Percentiles rank a stretch among this genome's conserved stretches.
phyloP scores from a whole-genome alignment of 306 rosid species.

The Amphicarpaea edgeworthii region DNA sequence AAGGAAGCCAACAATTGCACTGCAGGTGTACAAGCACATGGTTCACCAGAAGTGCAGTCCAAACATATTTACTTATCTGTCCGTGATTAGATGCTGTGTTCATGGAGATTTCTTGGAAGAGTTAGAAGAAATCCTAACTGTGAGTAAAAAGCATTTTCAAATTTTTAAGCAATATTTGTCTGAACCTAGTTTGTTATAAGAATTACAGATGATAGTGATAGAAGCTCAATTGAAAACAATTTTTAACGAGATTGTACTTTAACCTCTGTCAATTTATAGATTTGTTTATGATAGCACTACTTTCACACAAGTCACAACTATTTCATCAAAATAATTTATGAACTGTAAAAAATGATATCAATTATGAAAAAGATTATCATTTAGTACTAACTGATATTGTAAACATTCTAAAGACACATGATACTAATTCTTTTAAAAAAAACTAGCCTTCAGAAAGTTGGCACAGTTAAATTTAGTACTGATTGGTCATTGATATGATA shows the following conservation, averaged over 20 bases:
- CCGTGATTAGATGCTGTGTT: slow-evolving; percentile 73
- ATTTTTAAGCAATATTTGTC: slow-evolving; percentile 29
- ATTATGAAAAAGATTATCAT: neutral
- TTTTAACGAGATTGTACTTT: neutral
- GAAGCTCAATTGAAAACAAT: slow-evolving; percentile 12
- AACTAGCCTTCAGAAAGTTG: slow-evolving; percentile 3
- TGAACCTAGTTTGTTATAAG: slow-evolving; percentile 22
- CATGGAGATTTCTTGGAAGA: slow-evolving; percentile 82
- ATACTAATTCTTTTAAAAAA: slow-evolving; percentile 2
- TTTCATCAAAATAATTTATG: slow-evolving; percentile 29
- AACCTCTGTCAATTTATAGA: slow-evolving; percentile 13
- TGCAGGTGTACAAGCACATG: slow-evolving; percentile 92
- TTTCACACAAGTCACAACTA: slow-evolving; percentile 28
- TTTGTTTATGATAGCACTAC: slow-evolving; percentile 12
- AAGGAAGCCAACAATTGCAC: slow-evolving; percentile 74
- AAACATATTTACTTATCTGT: slow-evolving; percentile 71
- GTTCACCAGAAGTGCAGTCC: slow-evolving; percentile 69
- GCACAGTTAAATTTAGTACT: slow-evolving; percentile 21
- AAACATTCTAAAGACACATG: neutral
- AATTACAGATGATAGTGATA: slow-evolving; percentile 9
- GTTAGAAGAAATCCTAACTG: slow-evolving; percentile 72
- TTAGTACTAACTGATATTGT: neutral
- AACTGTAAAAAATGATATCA: slow-evolving; percentile 8
- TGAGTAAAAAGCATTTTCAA: slow-evolving; percentile 53
- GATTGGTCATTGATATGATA: slow-evolving; percentile 1